Conservation (phyloP, 2,329 filamentous ascomycete genomes). For the Fusarium irregulare region DNA sequence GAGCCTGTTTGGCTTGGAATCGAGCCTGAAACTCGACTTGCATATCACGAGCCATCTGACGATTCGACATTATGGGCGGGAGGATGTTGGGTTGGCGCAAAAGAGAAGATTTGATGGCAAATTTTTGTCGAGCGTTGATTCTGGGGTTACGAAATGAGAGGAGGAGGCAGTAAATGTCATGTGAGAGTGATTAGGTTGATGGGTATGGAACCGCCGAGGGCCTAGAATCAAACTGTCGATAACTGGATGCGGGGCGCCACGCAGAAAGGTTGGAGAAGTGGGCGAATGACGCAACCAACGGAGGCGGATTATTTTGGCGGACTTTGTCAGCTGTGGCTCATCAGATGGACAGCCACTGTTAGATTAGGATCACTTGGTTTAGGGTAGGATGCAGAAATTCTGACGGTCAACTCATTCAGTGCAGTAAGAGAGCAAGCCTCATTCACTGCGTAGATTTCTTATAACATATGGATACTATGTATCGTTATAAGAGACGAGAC, state of each 20-base stretch:
- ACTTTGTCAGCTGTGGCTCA: slow-evolving; percentile 1
- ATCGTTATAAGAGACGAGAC: too few relatives aligned
- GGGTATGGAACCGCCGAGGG: slow-evolving; percentile 36
- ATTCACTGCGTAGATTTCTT: neutral
- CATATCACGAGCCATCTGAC: slow-evolving; percentile 69
- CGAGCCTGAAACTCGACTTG: slow-evolving; percentile 72
- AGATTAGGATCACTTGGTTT: neutral
- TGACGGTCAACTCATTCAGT: neutral
- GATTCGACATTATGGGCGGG: slow-evolving; percentile 64
- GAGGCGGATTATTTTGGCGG: slow-evolving; percentile 28
- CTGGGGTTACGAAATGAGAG: neutral
- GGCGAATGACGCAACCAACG: slow-evolving; percentile 38
- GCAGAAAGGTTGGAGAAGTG: slow-evolving; percentile 28
- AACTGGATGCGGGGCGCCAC: slow-evolving; percentile 33
- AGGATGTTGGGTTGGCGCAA: neutral
- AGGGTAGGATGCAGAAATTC: slow-evolving; percentile 12
- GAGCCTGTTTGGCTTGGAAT: slow-evolving; percentile 72
- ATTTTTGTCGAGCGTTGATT: neutral
- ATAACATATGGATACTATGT: too few relatives aligned
- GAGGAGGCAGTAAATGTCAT: slow-evolving; percentile 35
- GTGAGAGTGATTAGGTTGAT: slow-evolving; percentile 40
- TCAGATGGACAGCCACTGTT: slow-evolving; percentile 19
- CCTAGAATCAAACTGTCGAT: slow-evolving; percentile 29
- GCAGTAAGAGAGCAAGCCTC: neutral
- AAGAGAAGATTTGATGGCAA: neutral